A percentile compares a stretch with the other conserved stretches of the same genome.
phyloP scores from a whole-genome alignment of 2,329 filamentous ascomycete genomes.

The Rosellinia necatrix region DNA sequence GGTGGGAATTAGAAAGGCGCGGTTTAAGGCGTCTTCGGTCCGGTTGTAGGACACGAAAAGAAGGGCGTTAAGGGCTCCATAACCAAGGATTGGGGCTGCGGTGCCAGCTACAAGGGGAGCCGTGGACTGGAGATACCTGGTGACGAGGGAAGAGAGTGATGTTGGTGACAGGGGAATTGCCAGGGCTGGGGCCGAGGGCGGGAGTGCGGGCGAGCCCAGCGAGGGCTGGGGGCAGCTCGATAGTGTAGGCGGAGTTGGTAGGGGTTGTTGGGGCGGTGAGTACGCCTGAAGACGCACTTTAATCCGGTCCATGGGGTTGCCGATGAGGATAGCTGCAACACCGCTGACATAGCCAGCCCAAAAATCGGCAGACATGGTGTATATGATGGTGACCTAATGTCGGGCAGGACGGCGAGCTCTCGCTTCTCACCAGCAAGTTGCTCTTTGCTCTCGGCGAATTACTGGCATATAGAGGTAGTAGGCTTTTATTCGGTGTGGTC shows the following conservation, averaged over 20 bases:
- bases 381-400: not conserved
- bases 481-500: no score
- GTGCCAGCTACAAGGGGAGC: slow-evolving; percentile 63
- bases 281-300: slow-evolving; percentile 76
- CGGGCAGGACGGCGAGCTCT: not conserved
- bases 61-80: slow-evolving; percentile 87
- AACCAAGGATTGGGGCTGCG: slow-evolving; percentile 84
- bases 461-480: not conserved
- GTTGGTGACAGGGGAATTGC: not conserved
- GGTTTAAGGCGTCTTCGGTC: slow-evolving; percentile 66
- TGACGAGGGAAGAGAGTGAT: not conserved
- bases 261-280: slow-evolving; percentile 37
- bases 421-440: not conserved
- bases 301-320: slow-evolving; percentile 79
- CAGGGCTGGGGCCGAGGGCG: not conserved
- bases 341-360: slow-evolving; percentile 93
- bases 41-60: slow-evolving; percentile 92
- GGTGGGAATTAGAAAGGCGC: slow-evolving; percentile 34
- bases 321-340: slow-evolving; percentile 82
- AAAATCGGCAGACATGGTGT: slow-evolving; percentile 90
- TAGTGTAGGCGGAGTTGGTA: slow-evolving; percentile 5
- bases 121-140: slow-evolving; percentile 41
- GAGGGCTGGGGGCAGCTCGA: slow-evolving; percentile 15
- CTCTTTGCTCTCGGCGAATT: not conserved
- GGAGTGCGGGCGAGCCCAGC: not conserved